Evolutionary conservation across 2,329 filamentous ascomycete genomes (phyloP).

Genomic region (Diplodia seriata): DNA sequence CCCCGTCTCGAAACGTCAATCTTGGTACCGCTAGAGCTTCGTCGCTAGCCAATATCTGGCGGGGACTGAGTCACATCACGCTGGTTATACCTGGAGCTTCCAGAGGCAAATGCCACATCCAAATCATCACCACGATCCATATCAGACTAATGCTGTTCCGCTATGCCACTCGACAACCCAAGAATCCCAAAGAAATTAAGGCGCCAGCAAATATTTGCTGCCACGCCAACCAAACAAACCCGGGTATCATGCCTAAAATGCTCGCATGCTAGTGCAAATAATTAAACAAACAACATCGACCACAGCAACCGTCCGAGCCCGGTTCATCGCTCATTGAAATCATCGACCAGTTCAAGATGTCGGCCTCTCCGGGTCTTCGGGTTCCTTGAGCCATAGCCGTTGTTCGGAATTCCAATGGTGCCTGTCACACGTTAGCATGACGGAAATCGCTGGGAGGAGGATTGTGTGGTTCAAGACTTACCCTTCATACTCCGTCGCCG

Average conservation of each 20-base stretch:
- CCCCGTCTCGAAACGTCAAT: background rate
- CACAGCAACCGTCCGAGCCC: background rate
- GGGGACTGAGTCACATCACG: background rate
- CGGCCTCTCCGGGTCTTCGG: constrained; percentile 13
- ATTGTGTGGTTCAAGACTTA: constrained; percentile 50
- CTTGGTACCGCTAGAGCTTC: background rate
- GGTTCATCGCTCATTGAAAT: background rate
- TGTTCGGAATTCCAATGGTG: constrained; percentile 66
- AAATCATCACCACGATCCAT: background rate
- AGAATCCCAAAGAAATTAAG: background rate
- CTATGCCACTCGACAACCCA: background rate
- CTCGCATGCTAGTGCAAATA: constrained; percentile 10
- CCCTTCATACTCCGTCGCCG: constrained; percentile 67
- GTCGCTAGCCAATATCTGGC: background rate
- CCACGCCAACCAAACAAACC: constrained; percentile 2
- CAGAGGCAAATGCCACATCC: background rate
- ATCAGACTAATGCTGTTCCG: background rate
- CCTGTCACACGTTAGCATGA: constrained; percentile 48
- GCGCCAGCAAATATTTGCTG: constrained; percentile 15
- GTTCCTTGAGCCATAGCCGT: constrained; percentile 64
- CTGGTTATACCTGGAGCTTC: background rate
- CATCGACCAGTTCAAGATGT: constrained; percentile 14
- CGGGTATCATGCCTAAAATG: constrained; percentile 31
- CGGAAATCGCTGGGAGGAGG: background rate
- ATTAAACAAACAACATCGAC: background rate